phyloP scores from a whole-genome alignment of 2,329 filamentous ascomycete genomes.

The Botryotinia calthae region DNA sequence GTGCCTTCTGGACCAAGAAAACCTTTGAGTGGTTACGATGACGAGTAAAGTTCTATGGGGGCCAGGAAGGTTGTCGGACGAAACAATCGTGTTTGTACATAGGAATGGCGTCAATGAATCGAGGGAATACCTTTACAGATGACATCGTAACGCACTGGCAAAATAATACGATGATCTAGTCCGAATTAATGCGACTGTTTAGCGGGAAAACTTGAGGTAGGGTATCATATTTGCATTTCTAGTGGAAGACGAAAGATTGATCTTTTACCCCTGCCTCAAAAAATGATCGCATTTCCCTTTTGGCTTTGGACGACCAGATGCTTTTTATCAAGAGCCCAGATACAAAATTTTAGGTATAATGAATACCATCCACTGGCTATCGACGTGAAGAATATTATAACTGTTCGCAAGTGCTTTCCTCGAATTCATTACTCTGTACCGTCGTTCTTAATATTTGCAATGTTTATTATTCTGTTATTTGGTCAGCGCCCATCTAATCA shows the following conservation, averaged over 20 bases:
- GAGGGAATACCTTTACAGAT: constrained; percentile 17
- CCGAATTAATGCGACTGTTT: background rate
- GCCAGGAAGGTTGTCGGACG: background rate
- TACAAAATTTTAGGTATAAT: background rate
- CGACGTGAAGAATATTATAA: background rate
- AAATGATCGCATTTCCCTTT: background rate
- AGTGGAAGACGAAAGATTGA: constrained; percentile 7
- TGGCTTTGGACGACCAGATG: background rate
- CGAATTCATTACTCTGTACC: background rate
- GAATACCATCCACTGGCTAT: background rate
- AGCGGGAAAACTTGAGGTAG: background rate
- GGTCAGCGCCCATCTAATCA: background rate
- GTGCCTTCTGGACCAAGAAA: constrained; percentile 60
- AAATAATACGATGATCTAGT: background rate
- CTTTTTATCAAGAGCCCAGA: background rate
- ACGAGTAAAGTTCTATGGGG: constrained; percentile 37
- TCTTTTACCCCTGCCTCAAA: background rate
- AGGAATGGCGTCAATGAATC: constrained; percentile 16
- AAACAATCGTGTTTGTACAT: constrained; percentile 15
- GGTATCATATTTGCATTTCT: background rate
- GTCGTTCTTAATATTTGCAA: background rate
- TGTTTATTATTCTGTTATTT: background rate
- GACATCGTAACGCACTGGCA: background rate
- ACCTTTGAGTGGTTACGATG: constrained; percentile 59
- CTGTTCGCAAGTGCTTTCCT: constrained; percentile 1